Evolutionary conservation across 768 basidiomycete species (phyloP).

Genomic region (Suillus occidentalis): DNA sequence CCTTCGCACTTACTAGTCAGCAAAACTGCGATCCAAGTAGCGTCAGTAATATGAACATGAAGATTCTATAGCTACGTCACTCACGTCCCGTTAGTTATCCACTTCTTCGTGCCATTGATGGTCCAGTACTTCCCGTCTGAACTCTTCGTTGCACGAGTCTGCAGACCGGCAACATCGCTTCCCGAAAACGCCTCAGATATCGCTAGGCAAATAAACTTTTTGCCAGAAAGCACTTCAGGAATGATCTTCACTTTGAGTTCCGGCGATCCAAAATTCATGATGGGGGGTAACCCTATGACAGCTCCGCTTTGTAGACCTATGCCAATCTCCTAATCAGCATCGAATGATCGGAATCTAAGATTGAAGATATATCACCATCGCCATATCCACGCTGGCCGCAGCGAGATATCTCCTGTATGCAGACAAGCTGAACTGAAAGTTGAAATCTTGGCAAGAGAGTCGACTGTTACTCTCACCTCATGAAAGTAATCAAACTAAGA

Average conservation of each 20-base stretch:
- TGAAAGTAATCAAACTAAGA: conserved; percentile 83
- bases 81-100: conserved; percentile 78
- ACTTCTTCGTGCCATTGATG: conserved; percentile 83
- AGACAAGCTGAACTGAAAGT: conserved; percentile 51
- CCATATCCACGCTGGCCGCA: conserved; percentile 74
- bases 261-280: conserved; percentile 76
- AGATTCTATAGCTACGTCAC: conserved; percentile 12
- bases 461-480: conserved; percentile 41
- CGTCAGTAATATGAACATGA: neutral
- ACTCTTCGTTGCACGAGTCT: conserved; percentile 75
- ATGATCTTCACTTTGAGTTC: conserved; percentile 57
- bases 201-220: conserved; percentile 84
- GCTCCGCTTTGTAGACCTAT: conserved; percentile 65
- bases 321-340: neutral
- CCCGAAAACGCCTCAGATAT: conserved; percentile 90
- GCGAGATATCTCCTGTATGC: conserved; percentile 77
- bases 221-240: conserved; percentile 68
- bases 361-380: conserved; percentile 51
- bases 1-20: conserved; percentile 26
- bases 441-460: neutral
- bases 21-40: conserved; percentile 27
- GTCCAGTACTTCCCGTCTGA: conserved; percentile 85
- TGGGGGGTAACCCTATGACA: conserved; percentile 82
- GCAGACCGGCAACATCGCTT: conserved; percentile 78
- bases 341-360: neutral